A percentile compares a stretch with the other conserved stretches of the same genome.
phyloP scores from a whole-genome alignment of 2,329 filamentous ascomycete genomes.

The Penicillium hordei region DNA sequence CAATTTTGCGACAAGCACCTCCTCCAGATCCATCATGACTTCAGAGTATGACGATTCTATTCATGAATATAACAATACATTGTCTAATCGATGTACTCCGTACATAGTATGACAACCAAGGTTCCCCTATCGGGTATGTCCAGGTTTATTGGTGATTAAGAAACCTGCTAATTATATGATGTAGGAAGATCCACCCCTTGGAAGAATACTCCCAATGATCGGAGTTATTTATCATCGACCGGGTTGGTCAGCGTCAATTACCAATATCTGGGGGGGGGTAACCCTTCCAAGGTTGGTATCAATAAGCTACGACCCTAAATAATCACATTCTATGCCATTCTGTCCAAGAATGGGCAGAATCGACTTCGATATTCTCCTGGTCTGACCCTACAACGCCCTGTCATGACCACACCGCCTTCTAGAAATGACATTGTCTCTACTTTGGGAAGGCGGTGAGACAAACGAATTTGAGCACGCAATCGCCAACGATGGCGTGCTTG shows the following conservation, averaged over 20 bases:
- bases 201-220: not conserved
- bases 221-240: not conserved
- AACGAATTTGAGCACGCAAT: not conserved
- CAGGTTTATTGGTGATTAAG: not conserved
- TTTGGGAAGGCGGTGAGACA: not conserved
- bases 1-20: not conserved
- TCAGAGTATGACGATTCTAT: not conserved
- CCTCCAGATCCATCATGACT: slow-evolving; percentile 2
- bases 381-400: not conserved
- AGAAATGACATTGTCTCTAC: not conserved
- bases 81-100: not conserved
- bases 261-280: not conserved
- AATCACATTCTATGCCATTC: slow-evolving; percentile 17
- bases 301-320: slow-evolving; percentile 13
- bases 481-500: not conserved
- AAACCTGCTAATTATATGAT: not conserved
- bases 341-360: not conserved
- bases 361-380: not conserved
- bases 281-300: not conserved
- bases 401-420: not conserved
- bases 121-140: not conserved
- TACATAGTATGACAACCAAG: not conserved
- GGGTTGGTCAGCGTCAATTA: slow-evolving; percentile 5
- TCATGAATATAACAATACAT: not conserved
- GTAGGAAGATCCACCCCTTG: not conserved